Base-by-base conservation (phyloP, 2,329 filamentous ascomycete species). In the Pyrenochaeta sp. region DNA sequence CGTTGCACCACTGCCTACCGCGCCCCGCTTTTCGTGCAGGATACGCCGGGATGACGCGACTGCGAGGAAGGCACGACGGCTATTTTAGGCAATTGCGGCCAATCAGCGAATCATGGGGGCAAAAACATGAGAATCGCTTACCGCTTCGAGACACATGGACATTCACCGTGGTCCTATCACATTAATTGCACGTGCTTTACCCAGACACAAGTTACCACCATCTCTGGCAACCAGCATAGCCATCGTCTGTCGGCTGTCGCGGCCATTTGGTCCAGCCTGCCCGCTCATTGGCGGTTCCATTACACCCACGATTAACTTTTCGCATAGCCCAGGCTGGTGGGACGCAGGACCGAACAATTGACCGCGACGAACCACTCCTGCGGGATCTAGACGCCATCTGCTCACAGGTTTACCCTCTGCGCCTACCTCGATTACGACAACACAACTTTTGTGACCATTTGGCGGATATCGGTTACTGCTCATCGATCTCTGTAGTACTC, bases 41-140 rank as follows among this genome's bases (percentile, higher is more conserved):
- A 39, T 18, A 33, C 42, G 39, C 61, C 47, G 43, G 53, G 54
- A 66, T 66, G 61, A 62, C 60, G 58, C 58, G 56, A 60, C 48
- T 41, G 29, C 12, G 29, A 46, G 47, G 36, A 48, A 52, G 45
- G 40, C 40, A 52, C 50, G 27, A 42, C 51, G 46, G 49, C 60
- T 67, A 63, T 63, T 67, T 62, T 66, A 49, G 54, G 50, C 32
- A 53, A n/a, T 46, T 40, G 45, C 31, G 36, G 44, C 63, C 58
- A 58, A 61, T 53, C 51, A 53, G 41, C 46, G 23, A 4, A n/a
- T 10, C 4, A n/a, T 31, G 15, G 36, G 27, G 46, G 40, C 45
- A 37, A 47, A 39, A 48, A 39, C 33, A 31, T 31, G 35, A 41
- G 49, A 50, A 51, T 45, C 61, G 58, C 58, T 49, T 67, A 42